Evolutionary conservation across 2,329 filamentous ascomycete species (phyloP).

Genomic region (Epichloe sylvatica): DNA sequence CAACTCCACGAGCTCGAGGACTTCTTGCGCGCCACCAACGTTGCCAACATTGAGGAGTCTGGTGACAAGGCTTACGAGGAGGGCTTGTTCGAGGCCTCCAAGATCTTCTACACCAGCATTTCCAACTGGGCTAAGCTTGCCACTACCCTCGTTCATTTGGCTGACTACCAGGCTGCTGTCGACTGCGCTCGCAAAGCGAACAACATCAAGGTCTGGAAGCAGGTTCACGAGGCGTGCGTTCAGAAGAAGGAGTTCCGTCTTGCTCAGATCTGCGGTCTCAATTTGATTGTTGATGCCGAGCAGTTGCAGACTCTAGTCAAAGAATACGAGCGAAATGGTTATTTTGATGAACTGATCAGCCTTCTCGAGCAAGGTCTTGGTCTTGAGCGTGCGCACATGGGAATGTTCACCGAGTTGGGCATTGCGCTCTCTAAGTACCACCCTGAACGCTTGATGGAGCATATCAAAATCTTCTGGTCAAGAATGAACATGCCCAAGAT

Average conservation of each 20-base stretch:
- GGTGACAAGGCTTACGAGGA: constrained; percentile 97
- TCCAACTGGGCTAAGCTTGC: constrained; percentile 99
- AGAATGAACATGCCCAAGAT: constrained; percentile 97
- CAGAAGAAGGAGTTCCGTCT: constrained; percentile 98
- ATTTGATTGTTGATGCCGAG: constrained; percentile 94
- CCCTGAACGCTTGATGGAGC: constrained; percentile 93
- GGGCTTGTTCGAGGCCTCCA: constrained; percentile 86
- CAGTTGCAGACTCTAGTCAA: constrained; percentile 85
- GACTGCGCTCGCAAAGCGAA: constrained; percentile 97
- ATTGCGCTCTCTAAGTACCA: constrained; percentile 91
- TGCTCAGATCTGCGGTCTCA: constrained; percentile 95
- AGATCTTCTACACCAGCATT: constrained; percentile 97
- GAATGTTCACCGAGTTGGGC: constrained; percentile 87
- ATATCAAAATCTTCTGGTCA: constrained; percentile 96
- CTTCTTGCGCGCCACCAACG: constrained; percentile 84
- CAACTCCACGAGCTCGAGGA: constrained; percentile 90
- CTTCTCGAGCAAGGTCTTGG: constrained; percentile 91
- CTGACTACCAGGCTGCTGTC: constrained; percentile 93
- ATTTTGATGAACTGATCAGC: constrained; percentile 94
- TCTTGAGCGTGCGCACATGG: constrained; percentile 86
- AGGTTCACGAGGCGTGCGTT: constrained; percentile 93
- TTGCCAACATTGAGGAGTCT: constrained; percentile 89
- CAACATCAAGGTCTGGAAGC: constrained; percentile 98
- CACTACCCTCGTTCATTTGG: constrained; percentile 91
- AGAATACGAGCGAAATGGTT: constrained; percentile 92